Base-by-base conservation (phyloP, 2,329 filamentous ascomycete species). In the Neonectria neomacrospora region DNA sequence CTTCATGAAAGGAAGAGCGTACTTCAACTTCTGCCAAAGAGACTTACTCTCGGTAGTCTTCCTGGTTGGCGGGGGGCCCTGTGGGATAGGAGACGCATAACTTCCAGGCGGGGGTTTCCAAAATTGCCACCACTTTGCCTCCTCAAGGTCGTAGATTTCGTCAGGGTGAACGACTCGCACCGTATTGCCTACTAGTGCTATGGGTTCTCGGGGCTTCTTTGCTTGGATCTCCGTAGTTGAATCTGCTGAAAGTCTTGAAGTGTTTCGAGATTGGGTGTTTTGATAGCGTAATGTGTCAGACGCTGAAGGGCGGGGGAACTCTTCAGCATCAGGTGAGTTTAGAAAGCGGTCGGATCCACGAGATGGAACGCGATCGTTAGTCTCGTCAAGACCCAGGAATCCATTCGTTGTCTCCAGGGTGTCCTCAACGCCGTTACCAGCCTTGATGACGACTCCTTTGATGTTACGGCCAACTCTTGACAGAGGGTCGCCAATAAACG, bases 91-190 rank as follows among this genome's bases (percentile, higher is more conserved):
- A 0, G 87, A 89, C 9, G 85, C 79, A 69, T 88, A 90, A 3
- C 85, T 85, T 23, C 88, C 88, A 2, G 83, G 77, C 0, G 88
- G 88, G 0, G 86, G 84, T 69, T 88, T 87, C 88, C 88, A 90
- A 63, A 90, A 90, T 64, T 90, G 78, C 79, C 85, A 90, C 81
- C 87, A 90, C 42, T 77, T 79, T 0, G 79, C 76, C 26, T 80
- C 77, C 10, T 83, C 80, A 5, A 78, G 79, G 54, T 78, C 73
- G 56, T 83, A 82, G 76, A 86, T 83, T 11, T 85, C 81, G 3
- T 85, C 81, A 41, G 83, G 71, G 52, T 86, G 81, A 7, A 82
- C 71, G 63, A 82, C 84, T 48, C 86, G 83, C 5, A 85, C 84
- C 0, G 85, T 87, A 68, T 88, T 88, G 14, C 80, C 81, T 18